Conservation (phyloP, 805 yeast genomes). For the Tetrapisispora fleetii region DNA sequence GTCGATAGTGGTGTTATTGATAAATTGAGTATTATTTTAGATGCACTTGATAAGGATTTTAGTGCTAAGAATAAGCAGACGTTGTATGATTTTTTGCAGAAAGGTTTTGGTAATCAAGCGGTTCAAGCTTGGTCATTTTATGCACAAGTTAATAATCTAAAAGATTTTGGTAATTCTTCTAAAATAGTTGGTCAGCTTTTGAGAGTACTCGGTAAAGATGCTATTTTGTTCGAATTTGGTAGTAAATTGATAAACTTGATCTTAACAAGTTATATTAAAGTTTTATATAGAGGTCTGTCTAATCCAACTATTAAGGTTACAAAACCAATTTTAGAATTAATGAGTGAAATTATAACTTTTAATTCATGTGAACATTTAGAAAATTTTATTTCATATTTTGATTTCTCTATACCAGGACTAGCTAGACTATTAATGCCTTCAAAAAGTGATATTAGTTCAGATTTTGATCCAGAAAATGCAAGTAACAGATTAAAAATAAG, state of each 20-base stretch:
- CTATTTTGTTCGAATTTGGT: conserved; percentile 15
- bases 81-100: conserved; percentile 27
- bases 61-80: conserved; percentile 17
- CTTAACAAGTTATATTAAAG: conserved; percentile 46
- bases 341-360: conserved; percentile 42
- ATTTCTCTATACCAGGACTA: conserved; percentile 50
- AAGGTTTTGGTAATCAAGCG: conserved; percentile 30
- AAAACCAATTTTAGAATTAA: conserved; percentile 49
- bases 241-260: conserved; percentile 35
- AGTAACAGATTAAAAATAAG: conserved; percentile 39
- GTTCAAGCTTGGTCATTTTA: conserved; percentile 40
- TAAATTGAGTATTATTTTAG: conserved; percentile 16
- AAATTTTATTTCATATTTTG: conserved; percentile 56
- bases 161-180: conserved; percentile 38
- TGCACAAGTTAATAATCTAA: conserved; percentile 42
- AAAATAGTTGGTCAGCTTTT: conserved; percentile 33
- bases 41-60: conserved; percentile 11
- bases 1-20: conserved; percentile 24
- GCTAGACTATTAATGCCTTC: conserved; percentile 53
- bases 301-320: conserved; percentile 48
- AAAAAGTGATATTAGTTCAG: conserved; percentile 35
- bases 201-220: conserved; percentile 13
- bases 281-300: conserved; percentile 58
- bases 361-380: conserved; percentile 42
- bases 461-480: conserved; percentile 24